Evolutionary conservation across 345 rosid species (phyloP).

Genomic region (Bruguiera sexangula): DNA sequence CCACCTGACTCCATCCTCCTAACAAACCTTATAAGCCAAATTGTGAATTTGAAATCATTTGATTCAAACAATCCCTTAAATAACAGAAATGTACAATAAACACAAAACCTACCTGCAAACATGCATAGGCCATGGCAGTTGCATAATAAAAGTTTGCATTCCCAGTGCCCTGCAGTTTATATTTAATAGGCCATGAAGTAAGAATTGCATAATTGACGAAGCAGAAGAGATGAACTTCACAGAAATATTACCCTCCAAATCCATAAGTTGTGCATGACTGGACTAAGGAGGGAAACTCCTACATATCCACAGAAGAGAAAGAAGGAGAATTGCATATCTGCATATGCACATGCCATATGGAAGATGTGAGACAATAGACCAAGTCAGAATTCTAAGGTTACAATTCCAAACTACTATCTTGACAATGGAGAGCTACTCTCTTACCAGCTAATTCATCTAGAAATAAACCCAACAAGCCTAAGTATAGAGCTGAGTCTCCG

Average conservation of each 20-base stretch:
- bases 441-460: slow-evolving; percentile 83
- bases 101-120: slow-evolving; percentile 65
- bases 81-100: background rate
- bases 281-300: slow-evolving; percentile 88
- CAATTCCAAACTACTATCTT: slow-evolving; percentile 22
- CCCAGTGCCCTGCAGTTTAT: slow-evolving; percentile 79
- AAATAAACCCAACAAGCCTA: slow-evolving; percentile 78
- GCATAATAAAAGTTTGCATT: slow-evolving; percentile 96
- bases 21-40: background rate
- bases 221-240: background rate
- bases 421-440: slow-evolving; percentile 12
- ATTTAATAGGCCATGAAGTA: slow-evolving; percentile 11
- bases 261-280: slow-evolving; percentile 98
- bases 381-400: slow-evolving; percentile 13
- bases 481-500: slow-evolving; percentile 86
- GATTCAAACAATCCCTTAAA: background rate
- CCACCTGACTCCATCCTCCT: background rate
- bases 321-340: slow-evolving; percentile 88
- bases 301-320: slow-evolving; percentile 89
- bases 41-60: background rate
- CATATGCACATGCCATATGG: slow-evolving; percentile 9
- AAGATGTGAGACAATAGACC: slow-evolving; percentile 17
- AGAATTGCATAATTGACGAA: background rate
- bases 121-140: slow-evolving; percentile 88
- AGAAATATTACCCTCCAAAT: slow-evolving; percentile 80